Percentiles rank a stretch among this genome's conserved stretches.
Evolutionary conservation across 2,329 filamentous ascomycete species (phyloP).

Genomic region (Alternaria consortialis): DNA sequence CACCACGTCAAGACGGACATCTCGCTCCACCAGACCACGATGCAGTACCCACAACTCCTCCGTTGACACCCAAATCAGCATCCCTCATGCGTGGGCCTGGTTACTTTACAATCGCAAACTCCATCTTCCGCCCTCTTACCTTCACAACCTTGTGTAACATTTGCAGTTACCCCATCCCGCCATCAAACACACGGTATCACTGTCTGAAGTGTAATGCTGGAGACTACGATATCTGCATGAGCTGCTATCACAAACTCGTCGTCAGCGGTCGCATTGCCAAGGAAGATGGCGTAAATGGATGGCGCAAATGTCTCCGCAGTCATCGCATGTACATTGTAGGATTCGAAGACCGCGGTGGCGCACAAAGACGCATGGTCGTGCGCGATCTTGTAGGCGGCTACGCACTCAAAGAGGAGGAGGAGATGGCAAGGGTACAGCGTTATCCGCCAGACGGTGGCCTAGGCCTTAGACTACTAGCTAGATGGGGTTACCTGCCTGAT

Average conservation of each 20-base stretch:
- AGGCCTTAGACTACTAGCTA: slow-evolving; percentile 69
- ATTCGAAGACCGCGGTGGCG: slow-evolving; percentile 74
- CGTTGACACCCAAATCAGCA: slow-evolving; percentile 53
- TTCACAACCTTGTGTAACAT: slow-evolving; percentile 82
- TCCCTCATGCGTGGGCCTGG: slow-evolving; percentile 52
- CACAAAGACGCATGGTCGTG: slow-evolving; percentile 72
- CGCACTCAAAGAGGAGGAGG: slow-evolving; percentile 68
- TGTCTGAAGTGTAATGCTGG: slow-evolving; percentile 79
- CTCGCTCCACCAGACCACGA: slow-evolving; percentile 40
- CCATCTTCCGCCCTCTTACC: slow-evolving; percentile 70
- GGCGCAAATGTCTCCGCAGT: slow-evolving; percentile 80
- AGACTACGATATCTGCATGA: slow-evolving; percentile 86
- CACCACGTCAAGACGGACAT: slow-evolving; percentile 29
- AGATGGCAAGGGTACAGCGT: slow-evolving; percentile 31
- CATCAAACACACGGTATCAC: slow-evolving; percentile 76
- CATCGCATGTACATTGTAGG: slow-evolving; percentile 86
- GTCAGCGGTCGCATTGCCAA: slow-evolving; percentile 70
- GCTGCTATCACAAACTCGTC: slow-evolving; percentile 77
- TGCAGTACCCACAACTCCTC: slow-evolving; percentile 45
- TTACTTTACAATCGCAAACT: slow-evolving; percentile 45
- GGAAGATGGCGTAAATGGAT: slow-evolving; percentile 81
- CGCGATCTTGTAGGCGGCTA: slow-evolving; percentile 81
- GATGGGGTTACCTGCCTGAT: slow-evolving; percentile 82
- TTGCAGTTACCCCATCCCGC: slow-evolving; percentile 76
- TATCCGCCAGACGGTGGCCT: slow-evolving; percentile 81